phyloP scores from a whole-genome alignment of 2,329 filamentous ascomycete species.

The Geosmithia morbida region DNA sequence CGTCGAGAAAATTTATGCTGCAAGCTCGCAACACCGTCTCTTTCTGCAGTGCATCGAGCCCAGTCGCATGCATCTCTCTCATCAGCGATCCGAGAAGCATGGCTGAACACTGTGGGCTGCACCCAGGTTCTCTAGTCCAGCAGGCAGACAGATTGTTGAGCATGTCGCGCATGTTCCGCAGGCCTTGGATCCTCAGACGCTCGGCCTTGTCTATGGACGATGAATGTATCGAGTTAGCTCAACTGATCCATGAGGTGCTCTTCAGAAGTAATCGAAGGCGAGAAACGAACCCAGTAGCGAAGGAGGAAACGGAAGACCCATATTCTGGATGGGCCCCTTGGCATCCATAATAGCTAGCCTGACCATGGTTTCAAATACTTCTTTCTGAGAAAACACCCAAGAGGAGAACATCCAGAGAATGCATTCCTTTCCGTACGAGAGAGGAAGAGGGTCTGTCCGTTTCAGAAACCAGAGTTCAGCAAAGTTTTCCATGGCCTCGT shows the following conservation, averaged over 20 bases:
- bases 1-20: too few species aligned
- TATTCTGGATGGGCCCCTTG: slow-evolving; percentile 1
- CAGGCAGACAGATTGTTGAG: not conserved
- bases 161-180: not conserved
- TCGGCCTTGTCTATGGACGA: not conserved
- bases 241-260: too few species aligned
- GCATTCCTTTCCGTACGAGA: not conserved
- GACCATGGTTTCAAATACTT: slow-evolving; percentile 2
- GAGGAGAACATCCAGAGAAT: slow-evolving; percentile 6
- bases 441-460: not conserved
- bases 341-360: slow-evolving; percentile 3
- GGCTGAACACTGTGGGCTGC: slow-evolving; percentile 6
- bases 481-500: slow-evolving; percentile 8
- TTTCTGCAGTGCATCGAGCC: too few species aligned
- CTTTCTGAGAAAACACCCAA: slow-evolving; percentile 4
- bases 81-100: slow-evolving; percentile 7
- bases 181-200: not conserved
- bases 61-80: not conserved
- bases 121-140: slow-evolving; percentile 1
- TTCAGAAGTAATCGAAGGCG: not conserved
- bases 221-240: not conserved
- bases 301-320: slow-evolving; percentile 1
- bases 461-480: not conserved
- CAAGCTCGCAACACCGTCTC: too few species aligned
- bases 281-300: not conserved